phyloP scores from a whole-genome alignment of 192 early-diverging fungal species.

The Rhizophagus prolifer region DNA sequence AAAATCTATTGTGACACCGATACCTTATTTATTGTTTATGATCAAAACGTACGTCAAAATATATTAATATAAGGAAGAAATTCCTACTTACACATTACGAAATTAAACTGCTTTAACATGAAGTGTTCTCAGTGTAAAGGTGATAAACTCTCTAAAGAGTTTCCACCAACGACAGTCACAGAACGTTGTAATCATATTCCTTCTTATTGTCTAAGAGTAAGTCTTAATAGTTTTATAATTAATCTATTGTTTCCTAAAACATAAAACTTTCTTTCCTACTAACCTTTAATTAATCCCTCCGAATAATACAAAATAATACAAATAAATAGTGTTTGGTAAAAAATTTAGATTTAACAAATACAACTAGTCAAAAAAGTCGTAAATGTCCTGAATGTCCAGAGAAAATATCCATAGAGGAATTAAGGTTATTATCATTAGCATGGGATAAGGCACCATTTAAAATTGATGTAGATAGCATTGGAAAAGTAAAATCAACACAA shows the following conservation, averaged over 20 bases:
- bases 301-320: neutral
- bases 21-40: no score
- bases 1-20: no score
- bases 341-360: neutral
- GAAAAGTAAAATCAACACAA: neutral
- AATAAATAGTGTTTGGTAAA: slow-evolving; percentile 14
- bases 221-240: neutral
- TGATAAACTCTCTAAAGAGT: slow-evolving; percentile 32
- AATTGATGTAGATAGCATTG: slow-evolving; percentile 26
- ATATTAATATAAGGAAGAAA: no score
- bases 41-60: no score
- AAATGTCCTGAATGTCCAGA: slow-evolving; percentile 19
- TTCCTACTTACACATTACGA: no score
- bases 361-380: neutral
- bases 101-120: neutral
- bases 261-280: neutral
- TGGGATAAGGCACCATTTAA: slow-evolving; percentile 30
- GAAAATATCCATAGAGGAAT: neutral
- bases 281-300: neutral
- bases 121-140: slow-evolving; percentile 25
- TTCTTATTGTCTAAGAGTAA: slow-evolving; percentile 32
- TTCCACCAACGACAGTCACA: slow-evolving; percentile 23
- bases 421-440: neutral
- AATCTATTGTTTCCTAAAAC: slow-evolving; percentile 16
- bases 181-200: slow-evolving; percentile 30